phyloP scores from a whole-genome alignment of 1,284 basidiomycete genomes.

The Prillingera fragicola region DNA sequence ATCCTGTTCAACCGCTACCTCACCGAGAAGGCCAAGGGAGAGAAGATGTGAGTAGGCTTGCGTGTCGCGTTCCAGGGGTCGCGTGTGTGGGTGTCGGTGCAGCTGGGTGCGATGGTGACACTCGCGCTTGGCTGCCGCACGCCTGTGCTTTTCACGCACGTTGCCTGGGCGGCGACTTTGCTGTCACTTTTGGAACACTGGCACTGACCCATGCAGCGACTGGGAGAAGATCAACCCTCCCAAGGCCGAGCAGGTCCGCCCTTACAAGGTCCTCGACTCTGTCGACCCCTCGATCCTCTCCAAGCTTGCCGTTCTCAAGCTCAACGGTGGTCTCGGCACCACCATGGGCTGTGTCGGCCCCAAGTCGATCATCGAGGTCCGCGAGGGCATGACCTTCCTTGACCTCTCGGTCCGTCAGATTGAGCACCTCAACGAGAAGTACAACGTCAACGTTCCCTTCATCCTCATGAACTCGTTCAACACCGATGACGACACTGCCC shows the following conservation, averaged over 20 bases:
- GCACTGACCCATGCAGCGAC: slow-evolving; percentile 55
- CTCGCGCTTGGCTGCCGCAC: background rate
- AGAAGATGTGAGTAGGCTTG: slow-evolving; percentile 78
- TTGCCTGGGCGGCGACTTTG: background rate
- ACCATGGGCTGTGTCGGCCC: slow-evolving; percentile 53
- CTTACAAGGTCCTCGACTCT: slow-evolving; percentile 68
- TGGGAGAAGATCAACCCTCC: slow-evolving; percentile 99
- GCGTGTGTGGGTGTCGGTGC: background rate
- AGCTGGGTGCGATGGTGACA: background rate
- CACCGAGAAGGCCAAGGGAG: slow-evolving; percentile 84
- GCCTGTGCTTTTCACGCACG: background rate
- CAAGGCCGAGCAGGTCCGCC: slow-evolving; percentile 83
- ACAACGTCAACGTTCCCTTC: slow-evolving; percentile 80
- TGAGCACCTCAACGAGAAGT: slow-evolving; percentile 63
- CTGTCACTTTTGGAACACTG: background rate
- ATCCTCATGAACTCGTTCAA: slow-evolving; percentile 99
- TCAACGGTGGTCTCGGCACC: slow-evolving; percentile 94
- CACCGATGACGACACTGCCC: slow-evolving; percentile 92
- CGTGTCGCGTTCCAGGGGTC: too few relatives aligned
- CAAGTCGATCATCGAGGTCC: slow-evolving; percentile 85
- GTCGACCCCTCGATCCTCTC: slow-evolving; percentile 68
- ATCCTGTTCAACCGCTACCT: slow-evolving; percentile 98
- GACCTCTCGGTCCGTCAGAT: slow-evolving; percentile 96
- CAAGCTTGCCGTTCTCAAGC: slow-evolving; percentile 97
- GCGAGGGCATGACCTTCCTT: slow-evolving; percentile 98